These are phyloP conservation scores for Daldinia eschscholtzii DNA, from an alignment of 2,329 filamentous ascomycete species.

Conservation along the genomic window DNA sequence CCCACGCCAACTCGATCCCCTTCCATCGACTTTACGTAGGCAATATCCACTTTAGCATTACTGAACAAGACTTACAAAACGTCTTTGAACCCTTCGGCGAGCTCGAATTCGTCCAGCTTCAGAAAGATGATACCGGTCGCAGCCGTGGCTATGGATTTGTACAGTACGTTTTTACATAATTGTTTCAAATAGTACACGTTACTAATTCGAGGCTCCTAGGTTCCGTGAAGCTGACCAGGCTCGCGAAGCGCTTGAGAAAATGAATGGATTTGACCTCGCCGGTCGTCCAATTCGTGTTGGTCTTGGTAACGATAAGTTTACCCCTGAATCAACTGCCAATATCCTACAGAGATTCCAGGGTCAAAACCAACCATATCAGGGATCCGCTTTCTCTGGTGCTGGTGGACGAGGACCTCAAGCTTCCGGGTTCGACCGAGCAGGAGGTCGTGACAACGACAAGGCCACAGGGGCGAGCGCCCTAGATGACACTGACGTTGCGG, in stretches of 20 bases:
- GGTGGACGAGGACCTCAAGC: conserved; percentile 88
- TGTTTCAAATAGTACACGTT: neutral
- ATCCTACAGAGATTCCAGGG: conserved; percentile 92
- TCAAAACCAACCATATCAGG: conserved; percentile 83
- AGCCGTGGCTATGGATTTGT: conserved; percentile 98
- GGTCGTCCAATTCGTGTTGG: conserved; percentile 97
- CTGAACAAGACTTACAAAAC: conserved; percentile 92
- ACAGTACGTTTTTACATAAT: conserved; percentile 75
- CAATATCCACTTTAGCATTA: conserved; percentile 99
- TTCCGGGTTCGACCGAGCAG: conserved; percentile 90
- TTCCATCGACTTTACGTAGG: conserved; percentile 99
- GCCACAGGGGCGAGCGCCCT: conserved; percentile 91
- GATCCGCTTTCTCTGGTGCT: conserved; percentile 90
- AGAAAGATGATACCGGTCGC: conserved; percentile 92
- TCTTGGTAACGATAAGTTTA: conserved; percentile 99
- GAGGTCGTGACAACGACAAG: conserved; percentile 90
- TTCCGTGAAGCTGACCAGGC: conserved; percentile 92
- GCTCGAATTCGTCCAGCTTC: conserved; percentile 96
- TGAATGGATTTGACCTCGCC: conserved; percentile 99
- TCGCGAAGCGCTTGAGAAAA: conserved; percentile 95
- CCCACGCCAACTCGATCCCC: conserved; percentile 84
- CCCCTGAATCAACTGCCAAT: conserved; percentile 93
- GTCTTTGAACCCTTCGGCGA: conserved; percentile 98
- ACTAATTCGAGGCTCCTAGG: conserved; percentile 64
- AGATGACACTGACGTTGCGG: conserved; percentile 96